These are phyloP conservation scores for Dryas alaskensis DNA, from an alignment of 306 rosid genomes.

Conservation along the genomic window DNA sequence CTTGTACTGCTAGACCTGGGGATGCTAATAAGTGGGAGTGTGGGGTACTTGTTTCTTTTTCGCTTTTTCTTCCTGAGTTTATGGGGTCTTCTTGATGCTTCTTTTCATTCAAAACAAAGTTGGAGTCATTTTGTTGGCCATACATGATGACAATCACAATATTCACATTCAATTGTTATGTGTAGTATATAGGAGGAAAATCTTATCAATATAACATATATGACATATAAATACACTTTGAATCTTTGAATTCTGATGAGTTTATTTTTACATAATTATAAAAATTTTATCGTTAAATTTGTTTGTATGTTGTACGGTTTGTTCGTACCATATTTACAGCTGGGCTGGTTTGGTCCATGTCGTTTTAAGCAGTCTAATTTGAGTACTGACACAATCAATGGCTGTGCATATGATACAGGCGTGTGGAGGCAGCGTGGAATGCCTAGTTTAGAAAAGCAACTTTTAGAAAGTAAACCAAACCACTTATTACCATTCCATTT, in stretches of 20 bases:
- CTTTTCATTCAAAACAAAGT: too few relatives aligned
- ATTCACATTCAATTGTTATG: too few relatives aligned
- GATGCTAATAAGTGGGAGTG: background rate
- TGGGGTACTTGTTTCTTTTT: background rate
- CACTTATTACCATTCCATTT: slow-evolving; percentile 4
- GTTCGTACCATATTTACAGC: background rate
- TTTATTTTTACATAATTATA: too few relatives aligned
- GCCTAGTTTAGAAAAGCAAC: background rate
- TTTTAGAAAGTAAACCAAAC: background rate
- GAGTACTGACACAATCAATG: background rate
- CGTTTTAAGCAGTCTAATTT: background rate
- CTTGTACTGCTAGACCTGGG: background rate
- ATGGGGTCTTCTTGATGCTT: background rate
- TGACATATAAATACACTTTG: too few relatives aligned
- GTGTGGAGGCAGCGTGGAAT: slow-evolving; percentile 18
- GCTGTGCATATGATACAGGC: background rate
- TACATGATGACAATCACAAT: too few relatives aligned
- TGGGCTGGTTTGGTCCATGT: background rate
- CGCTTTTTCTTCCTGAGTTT: background rate
- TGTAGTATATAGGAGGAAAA: too few relatives aligned
- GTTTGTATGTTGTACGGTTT: background rate
- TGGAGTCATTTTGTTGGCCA: too few relatives aligned
- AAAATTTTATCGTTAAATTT: too few relatives aligned
- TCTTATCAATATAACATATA: too few relatives aligned
- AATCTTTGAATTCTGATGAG: too few relatives aligned